Percentiles rank a stretch among this genome's conserved stretches.
Conservation (phyloP, 2,329 filamentous ascomycete species). For the Xylaria sp. region DNA sequence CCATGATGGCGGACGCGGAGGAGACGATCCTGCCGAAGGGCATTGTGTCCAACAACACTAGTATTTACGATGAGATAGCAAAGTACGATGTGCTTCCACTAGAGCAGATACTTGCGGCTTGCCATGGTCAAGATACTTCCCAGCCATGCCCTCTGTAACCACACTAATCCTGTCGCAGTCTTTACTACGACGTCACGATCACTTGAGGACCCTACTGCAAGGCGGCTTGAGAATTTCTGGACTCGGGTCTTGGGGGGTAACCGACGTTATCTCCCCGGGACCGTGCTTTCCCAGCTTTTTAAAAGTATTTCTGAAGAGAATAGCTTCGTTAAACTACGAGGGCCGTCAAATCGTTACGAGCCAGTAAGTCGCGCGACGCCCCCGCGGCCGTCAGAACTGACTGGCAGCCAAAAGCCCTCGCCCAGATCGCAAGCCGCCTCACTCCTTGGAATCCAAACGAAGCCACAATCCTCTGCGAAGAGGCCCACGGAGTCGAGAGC, state of each 20-base stretch:
- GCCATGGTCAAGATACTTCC: constrained; percentile 51
- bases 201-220: constrained; percentile 63
- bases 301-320: constrained; percentile 60
- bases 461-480: constrained; percentile 10
- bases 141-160: constrained; percentile 12
- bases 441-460: constrained; percentile 12
- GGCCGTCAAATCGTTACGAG: constrained; percentile 57
- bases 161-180: constrained; percentile 44
- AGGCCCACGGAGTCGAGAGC: constrained; percentile 24
- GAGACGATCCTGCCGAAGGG: constrained; percentile 57
- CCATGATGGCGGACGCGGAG: constrained; percentile 30
- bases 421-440: constrained; percentile 25
- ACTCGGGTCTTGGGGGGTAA: constrained; percentile 68
- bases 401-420: constrained; percentile 25
- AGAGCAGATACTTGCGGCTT: constrained; percentile 58
- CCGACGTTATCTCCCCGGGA: constrained; percentile 54
- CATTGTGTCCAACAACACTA: constrained; percentile 56
- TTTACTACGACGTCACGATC: constrained; percentile 63
- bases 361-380: constrained; percentile 44
- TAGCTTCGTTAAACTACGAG: constrained; percentile 58
- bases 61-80: constrained; percentile 58
- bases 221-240: constrained; percentile 67
- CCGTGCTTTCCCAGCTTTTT: constrained; percentile 57
- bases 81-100: constrained; percentile 52
- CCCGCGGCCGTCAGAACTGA: constrained; percentile 17